phyloP scores from a whole-genome alignment of 192 early-diverging fungal genomes.

The Jimgerdemannia lactiflua region DNA sequence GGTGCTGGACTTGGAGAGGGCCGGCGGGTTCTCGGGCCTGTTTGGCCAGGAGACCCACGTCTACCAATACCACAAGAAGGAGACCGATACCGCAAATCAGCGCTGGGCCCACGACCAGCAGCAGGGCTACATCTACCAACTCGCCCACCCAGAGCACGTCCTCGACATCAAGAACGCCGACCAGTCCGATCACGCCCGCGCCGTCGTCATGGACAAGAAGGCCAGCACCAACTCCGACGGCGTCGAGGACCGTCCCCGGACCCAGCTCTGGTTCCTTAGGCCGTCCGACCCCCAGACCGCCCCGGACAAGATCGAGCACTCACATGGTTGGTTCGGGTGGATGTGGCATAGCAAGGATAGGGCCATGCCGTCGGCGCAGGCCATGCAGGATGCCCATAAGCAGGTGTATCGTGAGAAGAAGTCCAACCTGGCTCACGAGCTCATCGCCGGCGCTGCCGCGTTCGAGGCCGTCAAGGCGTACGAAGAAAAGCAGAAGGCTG shows the following conservation, averaged over 20 bases:
- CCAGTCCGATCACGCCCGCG: neutral
- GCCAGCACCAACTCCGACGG: neutral
- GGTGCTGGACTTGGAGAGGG: constrained; percentile 24
- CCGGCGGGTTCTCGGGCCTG: constrained; percentile 17
- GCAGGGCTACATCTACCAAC: constrained; percentile 12
- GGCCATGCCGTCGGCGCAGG: neutral
- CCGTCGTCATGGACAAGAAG: neutral
- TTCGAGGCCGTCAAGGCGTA: constrained; percentile 29
- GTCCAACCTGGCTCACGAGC: constrained; percentile 7
- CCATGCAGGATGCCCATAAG: neutral
- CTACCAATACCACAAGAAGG: neutral
- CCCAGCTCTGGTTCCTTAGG: neutral
- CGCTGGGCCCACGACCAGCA: constrained; percentile 9
- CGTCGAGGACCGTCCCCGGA: neutral
- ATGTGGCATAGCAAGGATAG: neutral
- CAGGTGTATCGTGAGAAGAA: neutral
- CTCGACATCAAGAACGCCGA: constrained; percentile 19
- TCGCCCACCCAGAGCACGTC: neutral
- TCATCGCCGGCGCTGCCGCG: constrained; percentile 27
- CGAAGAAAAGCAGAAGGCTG: constrained; percentile 23
- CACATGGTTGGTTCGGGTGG: neutral
- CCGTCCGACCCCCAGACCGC: neutral
- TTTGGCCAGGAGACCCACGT: neutral
- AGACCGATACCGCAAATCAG: constrained; percentile 13
- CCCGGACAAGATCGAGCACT: neutral